These are phyloP conservation scores for Gastroboletus turbinatus DNA, from an alignment of 1,284 basidiomycete species.

Conservation along the genomic window DNA sequence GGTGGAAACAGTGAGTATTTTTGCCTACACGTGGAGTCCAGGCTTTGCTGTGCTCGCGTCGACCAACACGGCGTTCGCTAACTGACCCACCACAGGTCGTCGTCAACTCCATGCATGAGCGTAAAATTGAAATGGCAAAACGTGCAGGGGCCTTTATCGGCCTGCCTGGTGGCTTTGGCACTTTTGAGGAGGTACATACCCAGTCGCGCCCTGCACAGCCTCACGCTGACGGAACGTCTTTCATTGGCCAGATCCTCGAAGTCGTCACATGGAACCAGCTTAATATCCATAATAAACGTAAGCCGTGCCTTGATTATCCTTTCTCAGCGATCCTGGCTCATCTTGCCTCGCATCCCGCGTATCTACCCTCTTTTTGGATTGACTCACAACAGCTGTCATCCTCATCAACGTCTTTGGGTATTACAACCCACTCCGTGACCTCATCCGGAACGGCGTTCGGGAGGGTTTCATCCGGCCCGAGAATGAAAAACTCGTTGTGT, in stretches of 20 bases:
- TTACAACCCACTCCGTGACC: conserved; percentile 74
- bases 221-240: conserved; percentile 4
- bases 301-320: conserved; percentile 25
- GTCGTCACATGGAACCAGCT: conserved; percentile 91
- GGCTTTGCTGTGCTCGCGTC: neutral
- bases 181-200: conserved; percentile 78
- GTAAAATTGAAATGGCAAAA: conserved; percentile 87
- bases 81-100: conserved; percentile 63
- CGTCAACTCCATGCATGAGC: conserved; percentile 88
- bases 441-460: conserved; percentile 65
- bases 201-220: neutral
- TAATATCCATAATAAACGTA: conserved; percentile 86
- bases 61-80: conserved; percentile 3
- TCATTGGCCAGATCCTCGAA: conserved; percentile 65
- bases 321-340: neutral
- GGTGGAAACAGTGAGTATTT: conserved; percentile 50
- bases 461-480: conserved; percentile 74
- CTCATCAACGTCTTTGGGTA: conserved; percentile 81
- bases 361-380: neutral
- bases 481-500: conserved; percentile 61
- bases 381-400: conserved; percentile 62
- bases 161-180: conserved; percentile 89
- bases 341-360: neutral
- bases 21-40: conserved; percentile 9
- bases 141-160: conserved; percentile 79